phyloP scores from a whole-genome alignment of 2,329 filamentous ascomycete genomes.

The Arthrobotrys iridis region DNA sequence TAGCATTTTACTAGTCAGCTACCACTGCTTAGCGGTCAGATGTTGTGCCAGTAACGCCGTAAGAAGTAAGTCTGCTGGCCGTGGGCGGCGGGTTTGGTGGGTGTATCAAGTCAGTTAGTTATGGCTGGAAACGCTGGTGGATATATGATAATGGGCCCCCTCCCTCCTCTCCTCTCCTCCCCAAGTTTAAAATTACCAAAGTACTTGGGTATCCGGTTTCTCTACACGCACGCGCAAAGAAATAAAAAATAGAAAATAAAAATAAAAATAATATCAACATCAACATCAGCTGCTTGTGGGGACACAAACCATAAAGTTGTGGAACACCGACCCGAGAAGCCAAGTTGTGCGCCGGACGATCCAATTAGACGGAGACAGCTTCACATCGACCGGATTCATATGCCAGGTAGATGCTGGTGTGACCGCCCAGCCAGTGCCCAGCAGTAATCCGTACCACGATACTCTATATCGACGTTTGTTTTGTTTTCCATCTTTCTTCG shows the following conservation, averaged over 20 bases:
- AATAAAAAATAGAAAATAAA: neutral
- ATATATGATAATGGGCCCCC: constrained; percentile 13
- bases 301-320: constrained; percentile 13
- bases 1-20: too few relatives aligned
- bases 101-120: neutral
- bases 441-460: constrained; percentile 32
- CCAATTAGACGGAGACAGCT: constrained; percentile 25
- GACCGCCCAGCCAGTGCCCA: constrained; percentile 49
- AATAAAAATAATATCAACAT: neutral
- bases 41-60: too few relatives aligned
- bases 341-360: constrained; percentile 37
- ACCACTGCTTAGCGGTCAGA: too few relatives aligned
- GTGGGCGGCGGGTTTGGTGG: neutral
- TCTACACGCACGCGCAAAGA: neutral
- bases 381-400: constrained; percentile 12
- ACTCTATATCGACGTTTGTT: constrained; percentile 51
- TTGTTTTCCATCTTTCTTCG: neutral
- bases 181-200: too few relatives aligned
- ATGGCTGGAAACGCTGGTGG: neutral
- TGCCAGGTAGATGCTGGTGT: constrained; percentile 22
- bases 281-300: constrained; percentile 8
- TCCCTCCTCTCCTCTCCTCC: neutral
- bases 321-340: constrained; percentile 17
- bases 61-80: neutral
- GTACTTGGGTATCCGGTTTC: too few relatives aligned